Base-by-base conservation (phyloP, 176 grass and related monocot genomes). In the Avena sativa region DNA sequence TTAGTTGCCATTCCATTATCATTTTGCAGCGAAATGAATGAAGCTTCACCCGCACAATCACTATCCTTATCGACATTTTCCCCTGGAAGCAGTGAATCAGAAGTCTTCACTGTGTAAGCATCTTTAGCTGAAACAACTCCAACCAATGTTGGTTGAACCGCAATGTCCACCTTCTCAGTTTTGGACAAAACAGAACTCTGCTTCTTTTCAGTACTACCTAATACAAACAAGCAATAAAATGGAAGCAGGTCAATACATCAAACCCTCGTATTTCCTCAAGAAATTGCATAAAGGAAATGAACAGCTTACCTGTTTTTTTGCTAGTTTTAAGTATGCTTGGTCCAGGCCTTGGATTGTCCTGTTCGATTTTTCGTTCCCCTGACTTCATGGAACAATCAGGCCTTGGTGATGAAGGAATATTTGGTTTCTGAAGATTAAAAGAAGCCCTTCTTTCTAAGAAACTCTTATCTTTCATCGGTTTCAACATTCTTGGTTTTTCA, bases 381-480 rank as follows among this genome's bases (percentile, higher is more conserved):
- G 83, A 90, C 34, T 80, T 89, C 53, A 81, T 80, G 86, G 82
- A 87, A 66, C 71, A 66, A 48, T 83, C 74, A 58, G 34, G 62
- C 78, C 88, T 83, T 88, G 91, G 92, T 69, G 85, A 82, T 82
- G 74, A 81, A 90, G 77, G 76, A 86, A 87, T 82, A 63, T 34
- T 82, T 69, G 87, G 79, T 23, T 82, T 87, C 85, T 90, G 85
- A 56, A 92, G 55, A 88, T 70, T 92, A 85, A 88, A 90, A 30
- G 88, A 94, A 78, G 65, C 72, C 49, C 77, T 90, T 76, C 75
- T 99, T 85, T 94, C 87, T 57, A 89, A 53, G 56, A 90, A 56
- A 67, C 80, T 93, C 78, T 84, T 87, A 85, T 93, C 87, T 83
- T 70, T 93, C 43, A 81, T 71, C 50, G 50, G 50, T 50, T 92